Conservation (phyloP, 768 basidiomycete species). For the Porpolomopsis calyptriformis region DNA sequence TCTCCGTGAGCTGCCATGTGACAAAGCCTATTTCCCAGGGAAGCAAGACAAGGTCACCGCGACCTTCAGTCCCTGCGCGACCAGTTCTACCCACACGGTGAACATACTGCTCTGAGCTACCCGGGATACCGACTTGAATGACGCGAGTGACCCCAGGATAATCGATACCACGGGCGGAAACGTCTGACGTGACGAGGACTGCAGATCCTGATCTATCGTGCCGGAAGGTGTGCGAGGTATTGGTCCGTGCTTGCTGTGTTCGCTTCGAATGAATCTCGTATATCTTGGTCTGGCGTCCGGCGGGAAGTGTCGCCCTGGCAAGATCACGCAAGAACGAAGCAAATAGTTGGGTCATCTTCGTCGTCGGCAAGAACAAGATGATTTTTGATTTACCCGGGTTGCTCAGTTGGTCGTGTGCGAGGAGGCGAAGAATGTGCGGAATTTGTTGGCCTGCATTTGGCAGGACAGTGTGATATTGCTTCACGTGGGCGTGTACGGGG, state of each 20-base stretch:
- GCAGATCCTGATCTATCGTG: slow-evolving; percentile 39
- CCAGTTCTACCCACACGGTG: slow-evolving; percentile 84
- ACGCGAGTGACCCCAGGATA: slow-evolving; percentile 84
- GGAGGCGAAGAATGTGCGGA: slow-evolving; percentile 65
- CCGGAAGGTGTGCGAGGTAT: slow-evolving; percentile 51
- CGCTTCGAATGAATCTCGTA: slow-evolving; percentile 81
- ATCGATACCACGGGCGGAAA: slow-evolving; percentile 82
- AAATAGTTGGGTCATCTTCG: slow-evolving; percentile 75
- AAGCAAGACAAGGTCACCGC: slow-evolving; percentile 70
- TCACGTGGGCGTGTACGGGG: slow-evolving; percentile 63
- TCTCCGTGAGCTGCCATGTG: slow-evolving; percentile 44
- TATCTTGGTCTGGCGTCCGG: slow-evolving; percentile 39
- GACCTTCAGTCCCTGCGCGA: slow-evolving; percentile 49
- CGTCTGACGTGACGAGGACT: slow-evolving; percentile 76
- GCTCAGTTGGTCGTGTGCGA: slow-evolving; percentile 80
- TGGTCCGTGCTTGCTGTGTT: slow-evolving; percentile 44
- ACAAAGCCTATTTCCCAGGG: slow-evolving; percentile 72
- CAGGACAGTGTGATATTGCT: slow-evolving; percentile 75
- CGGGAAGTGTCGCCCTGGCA: slow-evolving; percentile 34
- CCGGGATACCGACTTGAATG: slow-evolving; percentile 82
- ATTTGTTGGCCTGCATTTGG: slow-evolving; percentile 56
- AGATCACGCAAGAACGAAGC: slow-evolving; percentile 49
- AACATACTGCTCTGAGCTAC: slow-evolving; percentile 55
- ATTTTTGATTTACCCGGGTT: slow-evolving; percentile 60
- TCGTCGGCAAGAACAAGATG: slow-evolving; percentile 78